Percentiles rank a stretch among this genome's conserved stretches.
Evolutionary conservation across 805 yeast genomes (phyloP).

Genomic region (Scheffersomyces amazonensis): DNA sequence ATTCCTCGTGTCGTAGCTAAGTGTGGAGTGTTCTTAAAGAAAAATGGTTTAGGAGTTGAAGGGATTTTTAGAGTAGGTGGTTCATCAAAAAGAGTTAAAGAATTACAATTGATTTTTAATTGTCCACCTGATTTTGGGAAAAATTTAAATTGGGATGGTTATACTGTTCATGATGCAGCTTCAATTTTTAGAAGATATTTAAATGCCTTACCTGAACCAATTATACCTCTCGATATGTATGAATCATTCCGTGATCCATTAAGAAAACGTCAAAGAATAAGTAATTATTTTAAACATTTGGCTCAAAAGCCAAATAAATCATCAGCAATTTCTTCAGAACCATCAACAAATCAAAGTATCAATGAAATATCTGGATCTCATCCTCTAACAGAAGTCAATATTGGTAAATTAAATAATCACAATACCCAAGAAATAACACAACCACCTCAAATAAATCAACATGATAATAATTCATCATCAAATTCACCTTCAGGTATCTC

Average conservation of each 20-base stretch:
- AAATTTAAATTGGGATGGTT: conserved; percentile 86
- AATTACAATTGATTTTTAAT: conserved; percentile 79
- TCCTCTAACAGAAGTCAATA: conserved; percentile 31
- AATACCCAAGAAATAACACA: neutral
- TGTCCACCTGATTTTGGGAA: conserved; percentile 89
- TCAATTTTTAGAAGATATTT: conserved; percentile 81
- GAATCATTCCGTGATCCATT: conserved; percentile 79
- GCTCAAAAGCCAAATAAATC: conserved; percentile 38
- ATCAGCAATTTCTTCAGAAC: conserved; percentile 4
- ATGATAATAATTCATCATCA: neutral
- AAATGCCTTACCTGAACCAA: conserved; percentile 87
- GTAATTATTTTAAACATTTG: conserved; percentile 62
- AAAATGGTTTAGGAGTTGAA: conserved; percentile 72
- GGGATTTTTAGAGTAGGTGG: conserved; percentile 96
- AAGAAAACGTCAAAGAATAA: conserved; percentile 56
- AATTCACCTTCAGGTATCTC: neutral
- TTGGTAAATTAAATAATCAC: conserved; percentile 23
- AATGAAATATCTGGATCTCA: conserved; percentile 10
- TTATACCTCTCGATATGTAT: conserved; percentile 76
- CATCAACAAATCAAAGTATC: neutral
- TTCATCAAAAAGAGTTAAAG: conserved; percentile 81
- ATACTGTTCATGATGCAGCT: conserved; percentile 95
- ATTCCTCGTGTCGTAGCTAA: conserved; percentile 95
- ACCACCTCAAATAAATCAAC: neutral
- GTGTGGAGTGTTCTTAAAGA: conserved; percentile 84